Evolutionary conservation across 2,329 filamentous ascomycete genomes (phyloP).

Genomic region (Lachnellula occidentalis): DNA sequence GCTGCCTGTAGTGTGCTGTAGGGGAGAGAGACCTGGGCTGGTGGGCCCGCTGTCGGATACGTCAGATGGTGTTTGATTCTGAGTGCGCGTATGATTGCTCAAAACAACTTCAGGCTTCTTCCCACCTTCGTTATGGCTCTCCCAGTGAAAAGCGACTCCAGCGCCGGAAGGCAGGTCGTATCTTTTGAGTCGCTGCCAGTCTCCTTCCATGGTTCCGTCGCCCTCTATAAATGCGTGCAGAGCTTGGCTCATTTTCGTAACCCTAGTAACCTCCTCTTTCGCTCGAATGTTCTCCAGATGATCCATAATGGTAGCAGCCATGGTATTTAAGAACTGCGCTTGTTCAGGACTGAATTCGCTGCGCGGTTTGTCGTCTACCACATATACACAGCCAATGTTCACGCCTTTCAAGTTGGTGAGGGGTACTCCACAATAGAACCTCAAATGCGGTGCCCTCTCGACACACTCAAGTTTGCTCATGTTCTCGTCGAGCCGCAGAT

Average conservation of each 20-base stretch:
- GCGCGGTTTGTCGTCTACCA: slow-evolving; percentile 52
- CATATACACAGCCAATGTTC: slow-evolving; percentile 29
- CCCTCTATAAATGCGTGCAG: slow-evolving; percentile 49
- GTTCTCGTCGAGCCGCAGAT: slow-evolving; percentile 15
- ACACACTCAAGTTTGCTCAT: slow-evolving; percentile 19
- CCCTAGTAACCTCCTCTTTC: slow-evolving; percentile 45
- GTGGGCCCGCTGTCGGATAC: not conserved
- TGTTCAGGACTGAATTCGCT: slow-evolving; percentile 44
- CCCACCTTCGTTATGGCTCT: slow-evolving; percentile 17
- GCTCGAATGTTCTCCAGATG: slow-evolving; percentile 53
- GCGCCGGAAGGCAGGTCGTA: slow-evolving; percentile 19
- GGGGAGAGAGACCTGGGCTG: slow-evolving; percentile 11
- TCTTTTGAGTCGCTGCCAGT: slow-evolving; percentile 21
- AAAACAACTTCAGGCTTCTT: not conserved
- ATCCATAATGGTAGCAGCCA: slow-evolving; percentile 51
- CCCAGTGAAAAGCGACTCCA: slow-evolving; percentile 21
- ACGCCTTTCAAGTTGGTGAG: slow-evolving; percentile 22
- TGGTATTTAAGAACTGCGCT: slow-evolving; percentile 49
- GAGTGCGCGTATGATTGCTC: not conserved
- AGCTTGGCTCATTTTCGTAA: slow-evolving; percentile 47
- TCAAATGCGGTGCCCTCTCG: slow-evolving; percentile 14
- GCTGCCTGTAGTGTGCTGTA: slow-evolving; percentile 13
- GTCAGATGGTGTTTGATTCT: slow-evolving; percentile 4
- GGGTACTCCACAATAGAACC: slow-evolving; percentile 25
- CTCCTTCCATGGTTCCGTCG: slow-evolving; percentile 23